Percentiles rank a stretch among this genome's conserved stretches.
Conservation (phyloP, 352 stramenopile genomes). For the Globisporangium camurandrum region DNA sequence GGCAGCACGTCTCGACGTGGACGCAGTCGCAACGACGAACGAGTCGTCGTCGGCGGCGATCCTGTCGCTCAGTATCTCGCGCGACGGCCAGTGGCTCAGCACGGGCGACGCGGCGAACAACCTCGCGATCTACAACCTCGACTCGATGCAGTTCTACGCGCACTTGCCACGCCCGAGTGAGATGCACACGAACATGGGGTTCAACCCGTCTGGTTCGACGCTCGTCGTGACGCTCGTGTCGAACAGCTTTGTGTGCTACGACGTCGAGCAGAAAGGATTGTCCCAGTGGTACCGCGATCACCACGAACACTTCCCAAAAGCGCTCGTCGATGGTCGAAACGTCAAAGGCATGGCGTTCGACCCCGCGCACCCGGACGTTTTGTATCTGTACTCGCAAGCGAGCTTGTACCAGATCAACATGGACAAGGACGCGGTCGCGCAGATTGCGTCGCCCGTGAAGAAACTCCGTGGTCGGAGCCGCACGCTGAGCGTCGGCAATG, state of each 20-base stretch:
- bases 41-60: constrained; percentile 33
- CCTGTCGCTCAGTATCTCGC: constrained; percentile 65
- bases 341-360: constrained; percentile 80
- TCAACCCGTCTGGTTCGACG: constrained; percentile 67
- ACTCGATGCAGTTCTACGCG: constrained; percentile 81
- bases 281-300: constrained; percentile 68
- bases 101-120: constrained; percentile 61
- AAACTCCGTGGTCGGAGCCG: constrained; percentile 33
- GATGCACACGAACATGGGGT: constrained; percentile 75
- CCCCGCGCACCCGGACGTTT: constrained; percentile 57
- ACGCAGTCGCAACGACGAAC: not conserved
- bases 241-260: constrained; percentile 82
- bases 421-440: constrained; percentile 23
- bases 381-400: constrained; percentile 76
- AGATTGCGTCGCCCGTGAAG: constrained; percentile 21
- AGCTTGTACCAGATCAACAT: constrained; percentile 85
- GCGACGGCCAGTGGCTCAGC: constrained; percentile 75
- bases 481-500: constrained; percentile 51
- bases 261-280: constrained; percentile 73
- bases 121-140: constrained; percentile 75
- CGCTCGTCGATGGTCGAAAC: constrained; percentile 60
- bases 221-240: constrained; percentile 76
- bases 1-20: not conserved
- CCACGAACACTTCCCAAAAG: constrained; percentile 65
- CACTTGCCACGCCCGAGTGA: constrained; percentile 51